Percentiles rank a stretch among this genome's conserved stretches.
phyloP scores from a whole-genome alignment of 106 monocot genomes.

The Apostasia ramifera region DNA sequence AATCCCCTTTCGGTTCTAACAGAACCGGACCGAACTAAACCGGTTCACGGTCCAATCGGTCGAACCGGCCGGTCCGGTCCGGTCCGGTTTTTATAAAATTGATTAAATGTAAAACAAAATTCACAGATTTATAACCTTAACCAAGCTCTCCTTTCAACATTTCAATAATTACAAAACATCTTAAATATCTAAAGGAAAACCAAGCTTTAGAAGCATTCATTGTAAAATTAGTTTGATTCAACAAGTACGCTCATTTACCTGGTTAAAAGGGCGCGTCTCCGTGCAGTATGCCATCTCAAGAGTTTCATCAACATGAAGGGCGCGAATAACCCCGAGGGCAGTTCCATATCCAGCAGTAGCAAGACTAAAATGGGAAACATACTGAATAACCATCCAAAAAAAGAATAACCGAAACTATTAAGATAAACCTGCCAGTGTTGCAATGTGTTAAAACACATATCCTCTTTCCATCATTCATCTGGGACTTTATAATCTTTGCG shows the following conservation, averaged over 20 bases:
- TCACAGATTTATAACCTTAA: too few species aligned
- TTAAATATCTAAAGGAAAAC: too few species aligned
- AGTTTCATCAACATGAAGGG: conserved; percentile 58
- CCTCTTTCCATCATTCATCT: conserved; percentile 20
- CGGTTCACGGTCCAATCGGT: too few species aligned
- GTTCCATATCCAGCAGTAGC: conserved; percentile 99
- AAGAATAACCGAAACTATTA: not conserved
- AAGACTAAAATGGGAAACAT: conserved; percentile 38
- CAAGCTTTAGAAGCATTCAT: too few species aligned
- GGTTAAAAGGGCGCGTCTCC: conserved; percentile 96
- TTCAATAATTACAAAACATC: too few species aligned
- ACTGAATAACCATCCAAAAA: not conserved
- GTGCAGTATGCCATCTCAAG: conserved; percentile 84
- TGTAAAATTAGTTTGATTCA: not conserved
- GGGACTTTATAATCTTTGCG: conserved; percentile 38
- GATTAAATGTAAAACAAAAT: too few species aligned
- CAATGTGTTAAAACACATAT: conserved; percentile 89
- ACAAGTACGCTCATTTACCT: conserved; percentile 24
- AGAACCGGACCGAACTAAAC: too few species aligned
- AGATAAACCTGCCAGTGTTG: conserved; percentile 87
- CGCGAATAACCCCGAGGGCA: conserved; percentile 92
- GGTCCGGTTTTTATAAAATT: too few species aligned
- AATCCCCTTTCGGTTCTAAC: too few species aligned
- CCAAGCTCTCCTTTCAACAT: too few species aligned
- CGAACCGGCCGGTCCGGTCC: too few species aligned